Conservation (phyloP, 352 stramenopile genomes). For the Pythium rishiriense region DNA sequence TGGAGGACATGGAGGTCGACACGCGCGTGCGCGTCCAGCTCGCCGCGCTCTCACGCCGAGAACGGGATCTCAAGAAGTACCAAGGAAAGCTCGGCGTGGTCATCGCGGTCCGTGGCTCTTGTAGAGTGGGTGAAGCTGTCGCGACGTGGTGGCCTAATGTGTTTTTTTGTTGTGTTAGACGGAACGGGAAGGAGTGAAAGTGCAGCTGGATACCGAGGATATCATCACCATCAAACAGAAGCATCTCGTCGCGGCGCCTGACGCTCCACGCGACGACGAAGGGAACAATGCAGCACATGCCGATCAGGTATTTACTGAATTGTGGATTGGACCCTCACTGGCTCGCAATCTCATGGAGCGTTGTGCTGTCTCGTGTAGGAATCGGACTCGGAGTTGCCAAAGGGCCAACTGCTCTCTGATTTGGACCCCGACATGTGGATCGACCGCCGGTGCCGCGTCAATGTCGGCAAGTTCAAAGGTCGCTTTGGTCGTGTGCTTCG, state of each 20-base stretch:
- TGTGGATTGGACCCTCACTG: neutral
- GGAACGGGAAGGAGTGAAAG: conserved; percentile 36
- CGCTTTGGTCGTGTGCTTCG: conserved; percentile 70
- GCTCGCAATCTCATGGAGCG: neutral
- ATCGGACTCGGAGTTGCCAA: conserved; percentile 34
- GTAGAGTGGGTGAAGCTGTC: neutral
- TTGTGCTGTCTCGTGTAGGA: conserved; percentile 3
- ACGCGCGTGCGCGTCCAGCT: conserved; percentile 62
- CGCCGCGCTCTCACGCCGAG: conserved; percentile 38
- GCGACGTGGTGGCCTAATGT: neutral
- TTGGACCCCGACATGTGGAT: conserved; percentile 90
- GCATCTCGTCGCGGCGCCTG: conserved; percentile 43
- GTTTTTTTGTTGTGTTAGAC: conserved; percentile 12
- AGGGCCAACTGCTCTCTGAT: conserved; percentile 69
- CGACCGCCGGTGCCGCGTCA: conserved; percentile 82
- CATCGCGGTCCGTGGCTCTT: conserved; percentile 38
- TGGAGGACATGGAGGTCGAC: conserved; percentile 46
- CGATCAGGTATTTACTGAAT: conserved; percentile 10
- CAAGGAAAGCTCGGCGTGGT: conserved; percentile 68
- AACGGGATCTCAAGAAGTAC: conserved; percentile 72
- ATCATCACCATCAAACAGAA: conserved; percentile 54
- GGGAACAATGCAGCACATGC: conserved; percentile 27
- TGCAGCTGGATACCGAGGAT: conserved; percentile 61
- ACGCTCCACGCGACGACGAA: conserved; percentile 38
- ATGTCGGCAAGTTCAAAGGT: conserved; percentile 88